phyloP scores from a whole-genome alignment of 2,329 filamentous ascomycete species.

The Beauveria pseudobassiana region DNA sequence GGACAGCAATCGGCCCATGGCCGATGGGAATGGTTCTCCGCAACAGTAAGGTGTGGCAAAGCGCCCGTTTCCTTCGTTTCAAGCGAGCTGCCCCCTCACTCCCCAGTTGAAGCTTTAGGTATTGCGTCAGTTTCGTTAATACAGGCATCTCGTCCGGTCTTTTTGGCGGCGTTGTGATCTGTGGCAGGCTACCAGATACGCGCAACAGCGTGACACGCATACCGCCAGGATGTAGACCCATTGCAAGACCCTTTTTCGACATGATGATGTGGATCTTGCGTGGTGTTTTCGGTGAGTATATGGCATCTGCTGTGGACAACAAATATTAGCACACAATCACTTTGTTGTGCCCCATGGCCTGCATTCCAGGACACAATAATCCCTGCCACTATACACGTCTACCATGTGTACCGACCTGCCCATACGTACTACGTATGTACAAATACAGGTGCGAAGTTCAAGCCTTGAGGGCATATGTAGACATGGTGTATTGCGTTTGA shows the following conservation, averaged over 20 bases:
- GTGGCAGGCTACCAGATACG: background rate
- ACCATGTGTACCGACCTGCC: background rate
- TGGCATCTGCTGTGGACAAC: background rate
- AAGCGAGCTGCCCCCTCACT: background rate
- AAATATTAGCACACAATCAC: background rate
- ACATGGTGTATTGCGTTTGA: background rate
- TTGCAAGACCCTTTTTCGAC: background rate
- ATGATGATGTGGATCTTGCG: background rate
- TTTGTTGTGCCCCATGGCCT: background rate
- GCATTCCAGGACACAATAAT: background rate
- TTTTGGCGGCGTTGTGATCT: background rate
- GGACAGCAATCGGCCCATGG: background rate
- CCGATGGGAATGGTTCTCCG: background rate
- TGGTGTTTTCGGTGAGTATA: slow-evolving; percentile 5
- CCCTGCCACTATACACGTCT: background rate
- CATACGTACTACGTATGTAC: no score
- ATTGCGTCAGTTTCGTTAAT: background rate
- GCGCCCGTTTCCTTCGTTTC: background rate
- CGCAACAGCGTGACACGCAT: background rate
- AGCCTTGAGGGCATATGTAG: background rate
- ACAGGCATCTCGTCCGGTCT: background rate
- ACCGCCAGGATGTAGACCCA: background rate
- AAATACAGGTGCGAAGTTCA: background rate
- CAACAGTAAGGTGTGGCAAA: background rate
- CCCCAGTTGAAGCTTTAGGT: no score